Base-by-base conservation (phyloP, 2,329 filamentous ascomycete genomes). In the Monosporascus sp. region DNA sequence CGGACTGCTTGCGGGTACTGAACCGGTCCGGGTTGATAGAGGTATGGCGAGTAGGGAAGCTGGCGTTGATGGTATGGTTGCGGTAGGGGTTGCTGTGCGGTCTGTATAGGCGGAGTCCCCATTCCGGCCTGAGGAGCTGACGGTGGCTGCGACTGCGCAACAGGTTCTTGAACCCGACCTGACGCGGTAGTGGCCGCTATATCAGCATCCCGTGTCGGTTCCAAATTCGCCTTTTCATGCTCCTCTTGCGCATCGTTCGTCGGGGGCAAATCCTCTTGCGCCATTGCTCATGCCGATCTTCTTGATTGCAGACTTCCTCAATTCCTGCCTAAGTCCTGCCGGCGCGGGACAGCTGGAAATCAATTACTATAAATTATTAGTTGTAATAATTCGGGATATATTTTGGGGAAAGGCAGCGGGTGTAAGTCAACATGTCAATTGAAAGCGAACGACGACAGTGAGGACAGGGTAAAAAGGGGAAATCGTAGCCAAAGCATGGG, bases 1-100 rank as follows among this genome's bases (percentile, higher is more conserved):
- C 58, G 61, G 37, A 69, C 51, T n/a, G 63, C 55, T 47, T 56
- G 52, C 17, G 46, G 49, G 22, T 58, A 62, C 22, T 54, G 24
- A 22, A 58, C 58, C 15, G 55, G 59, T 15, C 60, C 58, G n/a
- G 55, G 52, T 45, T 51, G 54, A 41, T 55, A 57, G 17, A 55
- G 46, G 47, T 60, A 62, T 3, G 58, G 57, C 7, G 50, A 43
- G 37, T 62, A 60, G 18, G 59, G 58, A 5, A 48, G 47, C 22
- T 52, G 58, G 6, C 55, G 52, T n/a, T 56, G 57, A 20, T 58
- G 58, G 27, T 58, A 57, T 6, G 60, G 58, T 43, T 57, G 58
- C 25, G 56, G 57, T 18, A 55, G 48, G 43, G 56, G 54, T 49
- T 63, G 62, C 46, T 56, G 58, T 47, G 17, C 39, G 24, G 24